phyloP scores from a whole-genome alignment of 2,329 filamentous ascomycete genomes.

The Myriosclerotinia scirpicola region DNA sequence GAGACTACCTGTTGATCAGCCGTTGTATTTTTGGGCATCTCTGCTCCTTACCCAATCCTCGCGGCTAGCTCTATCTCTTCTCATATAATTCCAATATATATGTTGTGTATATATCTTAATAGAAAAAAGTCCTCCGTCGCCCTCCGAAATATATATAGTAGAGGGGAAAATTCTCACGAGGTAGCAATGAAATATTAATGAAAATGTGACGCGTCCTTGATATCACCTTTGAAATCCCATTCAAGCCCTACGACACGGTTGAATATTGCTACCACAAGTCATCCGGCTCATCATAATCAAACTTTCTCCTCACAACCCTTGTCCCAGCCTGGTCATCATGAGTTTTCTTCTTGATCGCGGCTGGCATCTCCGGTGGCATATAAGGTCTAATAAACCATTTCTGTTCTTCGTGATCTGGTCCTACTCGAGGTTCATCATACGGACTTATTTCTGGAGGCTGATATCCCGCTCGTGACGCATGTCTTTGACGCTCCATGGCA shows the following conservation, averaged over 20 bases:
- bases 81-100: background rate
- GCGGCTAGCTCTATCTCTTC: background rate
- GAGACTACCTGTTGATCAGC: background rate
- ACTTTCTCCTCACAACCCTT: constrained; percentile 2
- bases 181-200: background rate
- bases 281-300: constrained; percentile 14
- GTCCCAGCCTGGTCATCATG: background rate
- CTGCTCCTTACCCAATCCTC: too few species aligned
- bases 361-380: constrained; percentile 2
- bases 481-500: constrained; percentile 9
- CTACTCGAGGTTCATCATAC: background rate
- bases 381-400: constrained; percentile 21
- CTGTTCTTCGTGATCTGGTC: background rate
- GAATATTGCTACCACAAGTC: constrained; percentile 16
- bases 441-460: constrained; percentile 11
- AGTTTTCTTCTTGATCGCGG: constrained; percentile 3
- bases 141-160: background rate
- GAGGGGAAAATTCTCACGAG: background rate
- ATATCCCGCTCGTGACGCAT: background rate
- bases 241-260: background rate
- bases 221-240: background rate
- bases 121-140: background rate
- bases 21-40: constrained; percentile 5
- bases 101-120: background rate
- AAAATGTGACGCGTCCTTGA: background rate